Base-by-base conservation (phyloP, 2,329 filamentous ascomycete genomes). In the Eutypa lata region DNA sequence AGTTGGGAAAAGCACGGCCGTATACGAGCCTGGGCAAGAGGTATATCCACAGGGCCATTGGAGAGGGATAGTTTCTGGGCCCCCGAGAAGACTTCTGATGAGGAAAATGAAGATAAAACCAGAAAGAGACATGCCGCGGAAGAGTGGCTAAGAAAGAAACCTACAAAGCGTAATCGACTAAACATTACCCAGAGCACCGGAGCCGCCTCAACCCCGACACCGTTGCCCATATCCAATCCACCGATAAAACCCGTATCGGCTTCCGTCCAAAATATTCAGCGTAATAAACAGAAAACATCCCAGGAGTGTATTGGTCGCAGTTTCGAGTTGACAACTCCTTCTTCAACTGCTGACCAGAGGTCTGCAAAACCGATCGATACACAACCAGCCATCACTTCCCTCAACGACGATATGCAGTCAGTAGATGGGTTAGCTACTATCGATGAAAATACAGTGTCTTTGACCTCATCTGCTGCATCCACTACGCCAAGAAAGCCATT, bases 61-160 rank as follows among this genome's bases (percentile, higher is more conserved):
- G 59, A 60, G 22, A 62, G 57, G 38, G 65, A 68, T 31, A 18
- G 50, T 21, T 69, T 69, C 47, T 69, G 67, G 67, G 65, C 61
- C 37, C 66, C 66, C 16, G 48, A 47, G 10, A 51, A 55, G 21
- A 40, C 28, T 19, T 24, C 26, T 1, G 24, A 21, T 24, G 47
- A 54, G 18, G 43, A 47, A n/a, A 47, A 43, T 37, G 7, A 49
- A 16, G 53, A 55, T n/a, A 40, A 52, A 8, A 48, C 45, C 45
- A 58, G 28, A 53, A 67, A 63, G 54, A 61, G 64, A 19, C 53
- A 59, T 45, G 57, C 54, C 11, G 55, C 53, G 8, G 55, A 53
- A 43, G 59, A 63, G 22, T 68, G 66, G 67, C 48, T 69, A 40
- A 69, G 61, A 51, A 65, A 54, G 40, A 64, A 60, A 42, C 47